Evolutionary conservation across 169 alveolate genomes (phyloP), one percentile per base, ranked within the genome.

Genomic region (Eimeria acervulina): DNA sequence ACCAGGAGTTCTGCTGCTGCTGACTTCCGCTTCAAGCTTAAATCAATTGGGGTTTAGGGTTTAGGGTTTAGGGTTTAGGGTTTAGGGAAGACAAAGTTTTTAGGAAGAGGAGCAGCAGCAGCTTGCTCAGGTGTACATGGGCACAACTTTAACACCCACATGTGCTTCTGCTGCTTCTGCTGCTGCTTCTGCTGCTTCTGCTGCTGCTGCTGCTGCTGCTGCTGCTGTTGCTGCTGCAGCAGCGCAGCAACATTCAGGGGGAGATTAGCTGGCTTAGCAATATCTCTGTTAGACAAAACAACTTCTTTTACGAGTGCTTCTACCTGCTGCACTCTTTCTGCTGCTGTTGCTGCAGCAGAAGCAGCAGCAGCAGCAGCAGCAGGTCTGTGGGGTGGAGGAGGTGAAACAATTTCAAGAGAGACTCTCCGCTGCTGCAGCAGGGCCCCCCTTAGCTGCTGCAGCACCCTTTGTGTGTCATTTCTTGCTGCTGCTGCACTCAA

Each of bases 401-500:
- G 76, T 28, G 76, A 23, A 5, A 66, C 15, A 8, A 66, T 66
- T 15, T 66, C 76, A 8, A 66, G 15, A 5, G 5, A 6, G 15
- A 15, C 76, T 28, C 76, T 66, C 5, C 76, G 76, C 76, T 66
- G 76, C 76, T 66, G 76, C 76, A 26, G 76, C 76, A 66, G 76
- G 10, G 19, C 15, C 28, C 40, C 15, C 19, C 76, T 66, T 28
- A 66, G 19, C 76, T 66, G 76, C 76, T 66, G 76, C 36, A 66
- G 76, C 76, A 66, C 76, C 7, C 76, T 23, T 7, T 23, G 36
- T 26, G 76, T 66, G 76, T 66, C 76, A 8, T 23, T 5, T 17
- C 15, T 66, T 23, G 40, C 76, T 66, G 76, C 76, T 66, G 76
- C 76, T 28, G 76, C 15, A 17, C 76, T 66, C 28, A 66, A 5